These are phyloP conservation scores for Claviceps sp. DNA, from an alignment of 2,329 filamentous ascomycete species.

Conservation along the genomic window DNA sequence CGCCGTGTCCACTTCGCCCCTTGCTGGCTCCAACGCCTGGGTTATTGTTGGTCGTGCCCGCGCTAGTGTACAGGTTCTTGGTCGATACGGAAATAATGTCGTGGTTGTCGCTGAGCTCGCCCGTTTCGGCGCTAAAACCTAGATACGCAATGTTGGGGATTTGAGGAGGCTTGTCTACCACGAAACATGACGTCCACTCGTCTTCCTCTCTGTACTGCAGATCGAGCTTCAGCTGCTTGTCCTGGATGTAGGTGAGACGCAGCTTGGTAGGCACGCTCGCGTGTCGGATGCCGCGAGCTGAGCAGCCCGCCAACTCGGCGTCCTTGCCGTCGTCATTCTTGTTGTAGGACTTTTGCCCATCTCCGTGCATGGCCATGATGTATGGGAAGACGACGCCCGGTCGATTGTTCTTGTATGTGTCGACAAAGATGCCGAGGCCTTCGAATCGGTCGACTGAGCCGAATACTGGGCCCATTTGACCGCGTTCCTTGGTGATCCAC, in stretches of 20 bases:
- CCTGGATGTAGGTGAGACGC: constrained; percentile 89
- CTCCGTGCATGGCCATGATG: constrained; percentile 96
- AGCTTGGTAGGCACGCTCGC: constrained; percentile 70
- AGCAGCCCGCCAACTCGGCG: constrained; percentile 88
- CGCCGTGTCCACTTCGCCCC: constrained; percentile 18
- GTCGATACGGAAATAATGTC: constrained; percentile 82
- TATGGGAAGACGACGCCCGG: constrained; percentile 93
- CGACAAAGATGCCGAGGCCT: constrained; percentile 87
- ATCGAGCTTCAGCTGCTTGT: constrained; percentile 80
- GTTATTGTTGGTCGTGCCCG: constrained; percentile 22
- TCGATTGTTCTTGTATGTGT: constrained; percentile 99
- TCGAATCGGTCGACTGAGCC: constrained; percentile 82
- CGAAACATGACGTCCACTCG: constrained; percentile 85
- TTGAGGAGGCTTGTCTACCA: constrained; percentile 53
- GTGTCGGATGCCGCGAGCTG: constrained; percentile 79
- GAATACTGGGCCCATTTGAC: constrained; percentile 69
- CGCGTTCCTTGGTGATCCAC: constrained; percentile 94
- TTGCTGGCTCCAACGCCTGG: constrained; percentile 23
- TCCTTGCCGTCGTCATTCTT: constrained; percentile 89
- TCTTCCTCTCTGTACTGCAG: constrained; percentile 87
- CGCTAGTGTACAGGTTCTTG: constrained; percentile 70
- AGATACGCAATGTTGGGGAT: constrained; percentile 68
- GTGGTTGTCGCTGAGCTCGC: constrained; percentile 93
- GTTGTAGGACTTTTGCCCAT: constrained; percentile 80
- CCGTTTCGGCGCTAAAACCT: constrained; percentile 77